phyloP scores from a whole-genome alignment of 305 asterid species.

The Fraxinus sp. region DNA sequence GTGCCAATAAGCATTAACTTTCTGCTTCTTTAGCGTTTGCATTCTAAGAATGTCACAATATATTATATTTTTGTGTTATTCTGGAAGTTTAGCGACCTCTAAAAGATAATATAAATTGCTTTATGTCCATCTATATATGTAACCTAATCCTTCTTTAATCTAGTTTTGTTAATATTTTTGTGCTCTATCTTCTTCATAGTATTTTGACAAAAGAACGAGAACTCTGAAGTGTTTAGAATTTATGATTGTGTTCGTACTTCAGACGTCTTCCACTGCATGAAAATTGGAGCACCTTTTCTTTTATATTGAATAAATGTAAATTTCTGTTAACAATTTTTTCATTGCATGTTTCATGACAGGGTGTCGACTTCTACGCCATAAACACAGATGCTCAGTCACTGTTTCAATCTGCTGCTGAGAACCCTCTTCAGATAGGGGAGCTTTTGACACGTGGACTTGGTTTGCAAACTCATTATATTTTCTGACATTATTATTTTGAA shows the following conservation, averaged over 20 bases:
- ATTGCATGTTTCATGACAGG: constrained; percentile 42
- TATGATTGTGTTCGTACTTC: not conserved
- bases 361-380: constrained; percentile 87
- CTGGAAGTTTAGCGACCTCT: not conserved
- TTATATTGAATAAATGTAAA: not conserved
- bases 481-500: not conserved
- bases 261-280: not conserved
- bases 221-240: not conserved
- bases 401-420: constrained; percentile 73
- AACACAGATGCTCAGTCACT: constrained; percentile 95
- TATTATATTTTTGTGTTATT: not conserved
- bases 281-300: not conserved
- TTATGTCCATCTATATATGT: not conserved
- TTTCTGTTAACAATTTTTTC: constrained; percentile 18
- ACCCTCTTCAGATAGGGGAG: constrained; percentile 91
- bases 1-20: not conserved
- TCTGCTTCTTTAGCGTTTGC: not conserved
- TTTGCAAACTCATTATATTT: constrained; percentile 32
- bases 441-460: constrained; percentile 97
- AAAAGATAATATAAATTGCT: not conserved
- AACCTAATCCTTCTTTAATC: not conserved
- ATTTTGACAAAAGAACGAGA: not conserved
- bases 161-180: not conserved
- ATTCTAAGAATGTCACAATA: not conserved
- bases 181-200: not conserved